phyloP scores from a whole-genome alignment of 2,329 filamentous ascomycete species.

The Fusarium hainanense region DNA sequence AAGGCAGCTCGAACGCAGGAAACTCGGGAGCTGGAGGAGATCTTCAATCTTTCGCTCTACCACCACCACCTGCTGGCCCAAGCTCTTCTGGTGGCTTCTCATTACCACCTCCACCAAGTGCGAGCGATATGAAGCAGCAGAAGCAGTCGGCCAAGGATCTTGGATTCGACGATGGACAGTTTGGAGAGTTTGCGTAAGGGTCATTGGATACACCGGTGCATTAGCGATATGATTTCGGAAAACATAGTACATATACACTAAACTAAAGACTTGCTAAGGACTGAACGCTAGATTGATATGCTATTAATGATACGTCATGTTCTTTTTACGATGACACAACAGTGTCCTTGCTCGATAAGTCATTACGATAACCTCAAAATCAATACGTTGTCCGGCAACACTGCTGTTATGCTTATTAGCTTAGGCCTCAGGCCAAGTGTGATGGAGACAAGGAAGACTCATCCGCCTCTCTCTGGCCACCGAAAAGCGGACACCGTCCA shows the following conservation, averaged over 20 bases:
- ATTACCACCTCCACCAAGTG: slow-evolving; percentile 75
- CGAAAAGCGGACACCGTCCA: slow-evolving; percentile 1
- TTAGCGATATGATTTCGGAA: slow-evolving; percentile 36
- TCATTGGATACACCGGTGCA: slow-evolving; percentile 17
- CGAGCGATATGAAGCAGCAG: slow-evolving; percentile 68
- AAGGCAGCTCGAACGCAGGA: slow-evolving; percentile 32
- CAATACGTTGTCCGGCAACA: background rate
- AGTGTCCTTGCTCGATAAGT: background rate
- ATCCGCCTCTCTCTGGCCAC: slow-evolving; percentile 36
- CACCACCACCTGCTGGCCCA: slow-evolving; percentile 70
- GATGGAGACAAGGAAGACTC: slow-evolving; percentile 47
- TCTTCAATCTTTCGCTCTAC: slow-evolving; percentile 74
- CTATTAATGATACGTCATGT: slow-evolving; percentile 26
- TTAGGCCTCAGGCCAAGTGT: slow-evolving; percentile 40
- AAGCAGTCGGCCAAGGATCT: slow-evolving; percentile 70
- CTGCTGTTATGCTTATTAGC: background rate
- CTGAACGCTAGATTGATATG: slow-evolving; percentile 19
- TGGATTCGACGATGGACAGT: slow-evolving; percentile 88
- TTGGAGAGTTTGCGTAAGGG: slow-evolving; percentile 79
- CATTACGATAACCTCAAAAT: background rate
- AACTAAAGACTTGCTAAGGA: slow-evolving; percentile 6
- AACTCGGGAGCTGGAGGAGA: slow-evolving; percentile 44
- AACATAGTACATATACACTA: slow-evolving; percentile 27
- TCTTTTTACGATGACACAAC: background rate
- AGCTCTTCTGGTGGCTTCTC: slow-evolving; percentile 58